Conservation (phyloP, 352 stramenopile genomes). For the Phytophthora europaea region DNA sequence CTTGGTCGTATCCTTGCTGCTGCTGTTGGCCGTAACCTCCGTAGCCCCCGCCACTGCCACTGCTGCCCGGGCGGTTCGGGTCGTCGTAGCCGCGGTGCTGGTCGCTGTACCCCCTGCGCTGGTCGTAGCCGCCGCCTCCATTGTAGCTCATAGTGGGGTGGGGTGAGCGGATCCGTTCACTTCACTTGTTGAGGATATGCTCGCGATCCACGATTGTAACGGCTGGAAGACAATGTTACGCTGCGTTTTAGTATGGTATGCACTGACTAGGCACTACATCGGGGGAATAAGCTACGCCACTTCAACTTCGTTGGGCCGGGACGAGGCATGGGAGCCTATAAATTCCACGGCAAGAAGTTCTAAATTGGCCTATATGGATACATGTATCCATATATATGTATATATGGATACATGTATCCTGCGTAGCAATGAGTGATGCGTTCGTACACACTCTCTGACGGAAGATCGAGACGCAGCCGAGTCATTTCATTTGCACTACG, state of each 20-base stretch:
- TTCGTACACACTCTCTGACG: neutral
- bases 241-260: neutral
- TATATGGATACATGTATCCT: no score
- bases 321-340: neutral
- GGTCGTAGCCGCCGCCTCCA: slow-evolving; percentile 20
- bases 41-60: slow-evolving; percentile 5
- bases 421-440: no score
- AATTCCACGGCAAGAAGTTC: no score
- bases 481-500: neutral
- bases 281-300: neutral
- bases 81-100: slow-evolving; percentile 30
- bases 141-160: slow-evolving; percentile 32
- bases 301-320: slow-evolving; percentile 4
- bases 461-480: neutral
- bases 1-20: slow-evolving; percentile 11
- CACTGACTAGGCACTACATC: slow-evolving; percentile 8
- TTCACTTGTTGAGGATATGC: neutral
- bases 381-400: no score
- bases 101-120: slow-evolving; percentile 22
- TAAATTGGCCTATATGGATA: no score
- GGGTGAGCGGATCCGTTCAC: neutral
- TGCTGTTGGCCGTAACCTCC: neutral
- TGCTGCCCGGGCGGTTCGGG: slow-evolving; percentile 6
- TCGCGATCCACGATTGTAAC: slow-evolving; percentile 9
- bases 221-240: neutral